Conservation (phyloP, 2,329 filamentous ascomycete species). For the Graphilbum fragrans region DNA sequence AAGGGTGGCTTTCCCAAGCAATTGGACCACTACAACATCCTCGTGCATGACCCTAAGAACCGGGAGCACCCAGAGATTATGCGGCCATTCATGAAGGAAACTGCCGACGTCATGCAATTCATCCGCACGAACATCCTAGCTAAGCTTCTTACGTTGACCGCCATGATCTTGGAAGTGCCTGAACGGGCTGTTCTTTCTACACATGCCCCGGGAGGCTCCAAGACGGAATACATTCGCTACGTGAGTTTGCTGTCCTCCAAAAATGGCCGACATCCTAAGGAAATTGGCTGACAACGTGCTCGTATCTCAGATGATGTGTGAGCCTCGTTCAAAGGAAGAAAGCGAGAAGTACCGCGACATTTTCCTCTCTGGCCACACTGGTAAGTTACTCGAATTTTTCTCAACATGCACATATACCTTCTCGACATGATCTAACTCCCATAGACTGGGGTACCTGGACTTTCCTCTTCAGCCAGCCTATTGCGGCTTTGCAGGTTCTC, state of each 20-base stretch:
- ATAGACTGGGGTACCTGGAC: conserved; percentile 36
- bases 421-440: no score
- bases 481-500: conserved; percentile 35
- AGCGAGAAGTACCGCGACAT: conserved; percentile 19
- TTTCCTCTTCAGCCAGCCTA: conserved; percentile 36
- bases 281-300: no score
- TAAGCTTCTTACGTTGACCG: neutral
- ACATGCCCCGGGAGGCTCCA: conserved; percentile 1
- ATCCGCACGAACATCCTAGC: neutral
- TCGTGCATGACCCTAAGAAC: conserved; percentile 2
- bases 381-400: no score
- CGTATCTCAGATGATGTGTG: conserved; percentile 44
- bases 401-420: no score
- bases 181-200: neutral
- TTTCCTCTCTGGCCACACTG: conserved; percentile 22
- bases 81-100: neutral
- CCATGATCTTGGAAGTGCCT: conserved; percentile 1
- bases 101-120: neutral
- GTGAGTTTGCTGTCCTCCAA: no score
- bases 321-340: conserved; percentile 17
- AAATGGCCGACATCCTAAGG: no score
- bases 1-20: conserved; percentile 2
- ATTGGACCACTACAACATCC: conserved; percentile 2
- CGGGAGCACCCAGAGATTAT: neutral
- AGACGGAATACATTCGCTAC: conserved; percentile 1